A percentile compares a stretch with the other conserved stretches of the same genome.
Conservation (phyloP, 2,329 filamentous ascomycete genomes). For the Periconia macrospinosa region DNA sequence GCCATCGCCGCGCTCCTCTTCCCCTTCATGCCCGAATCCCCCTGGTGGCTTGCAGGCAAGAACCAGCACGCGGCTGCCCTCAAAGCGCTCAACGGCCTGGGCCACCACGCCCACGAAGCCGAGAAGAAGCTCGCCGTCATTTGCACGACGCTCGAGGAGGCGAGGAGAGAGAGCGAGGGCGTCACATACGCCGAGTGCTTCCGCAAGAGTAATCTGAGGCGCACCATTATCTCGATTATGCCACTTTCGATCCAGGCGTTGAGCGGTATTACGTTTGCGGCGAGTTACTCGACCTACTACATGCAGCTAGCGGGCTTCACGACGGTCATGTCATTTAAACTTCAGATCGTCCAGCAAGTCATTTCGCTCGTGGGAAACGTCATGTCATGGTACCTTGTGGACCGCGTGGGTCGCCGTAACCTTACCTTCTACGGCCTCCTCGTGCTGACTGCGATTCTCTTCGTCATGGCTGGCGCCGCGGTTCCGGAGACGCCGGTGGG, state of each 20-base stretch:
- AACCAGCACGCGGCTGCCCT: slow-evolving; percentile 67
- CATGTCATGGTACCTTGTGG: slow-evolving; percentile 77
- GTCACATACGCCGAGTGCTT: slow-evolving; percentile 80
- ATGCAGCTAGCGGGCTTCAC: slow-evolving; percentile 46
- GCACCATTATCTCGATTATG: slow-evolving; percentile 69
- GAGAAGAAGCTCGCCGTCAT: slow-evolving; percentile 76
- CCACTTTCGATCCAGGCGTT: slow-evolving; percentile 50
- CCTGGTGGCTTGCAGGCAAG: slow-evolving; percentile 73
- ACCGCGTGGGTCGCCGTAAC: slow-evolving; percentile 71
- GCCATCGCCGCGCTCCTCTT: slow-evolving; percentile 65
- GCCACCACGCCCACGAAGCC: slow-evolving; percentile 50
- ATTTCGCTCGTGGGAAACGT: slow-evolving; percentile 75
- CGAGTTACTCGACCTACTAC: slow-evolving; percentile 48
- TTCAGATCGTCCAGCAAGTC: slow-evolving; percentile 56
- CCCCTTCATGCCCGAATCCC: slow-evolving; percentile 68
- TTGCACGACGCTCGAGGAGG: slow-evolving; percentile 78
- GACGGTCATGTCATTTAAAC: slow-evolving; percentile 40
- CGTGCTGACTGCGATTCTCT: slow-evolving; percentile 61
- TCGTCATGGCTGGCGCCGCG: slow-evolving; percentile 79
- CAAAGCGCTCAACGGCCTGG: slow-evolving; percentile 63
- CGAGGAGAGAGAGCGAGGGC: slow-evolving; percentile 59
- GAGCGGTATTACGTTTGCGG: slow-evolving; percentile 45
- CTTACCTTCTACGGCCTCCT: slow-evolving; percentile 68
- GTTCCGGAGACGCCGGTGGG: slow-evolving; percentile 48
- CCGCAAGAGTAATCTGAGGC: slow-evolving; percentile 66